Evolutionary conservation across 352 stramenopile genomes (phyloP).

Genomic region (Phytophthora ramorum): DNA sequence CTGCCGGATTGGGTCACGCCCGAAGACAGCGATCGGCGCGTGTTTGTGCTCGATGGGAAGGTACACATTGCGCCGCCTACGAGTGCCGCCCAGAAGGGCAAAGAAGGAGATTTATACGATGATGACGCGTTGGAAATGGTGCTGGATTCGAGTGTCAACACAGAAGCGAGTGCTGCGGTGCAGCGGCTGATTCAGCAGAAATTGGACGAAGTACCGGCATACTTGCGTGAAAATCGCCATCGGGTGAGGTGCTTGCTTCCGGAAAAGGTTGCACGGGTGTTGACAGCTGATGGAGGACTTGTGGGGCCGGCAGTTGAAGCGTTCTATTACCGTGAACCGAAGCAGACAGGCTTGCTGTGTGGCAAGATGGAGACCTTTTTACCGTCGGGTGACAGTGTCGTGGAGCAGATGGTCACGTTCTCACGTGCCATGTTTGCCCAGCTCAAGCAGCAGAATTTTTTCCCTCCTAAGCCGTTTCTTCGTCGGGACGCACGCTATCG

Average conservation of each 20-base stretch:
- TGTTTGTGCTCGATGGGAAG: slow-evolving; percentile 53
- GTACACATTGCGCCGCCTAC: slow-evolving; percentile 51
- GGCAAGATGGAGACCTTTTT: slow-evolving; percentile 64
- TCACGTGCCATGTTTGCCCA: slow-evolving; percentile 87
- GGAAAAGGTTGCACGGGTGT: slow-evolving; percentile 36
- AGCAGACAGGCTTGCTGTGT: slow-evolving; percentile 54
- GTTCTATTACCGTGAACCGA: slow-evolving; percentile 80
- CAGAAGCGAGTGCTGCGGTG: slow-evolving; percentile 44
- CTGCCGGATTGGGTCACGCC: slow-evolving; percentile 74
- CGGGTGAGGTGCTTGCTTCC: slow-evolving; percentile 58
- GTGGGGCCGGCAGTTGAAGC: slow-evolving; percentile 63
- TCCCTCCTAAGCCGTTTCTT: slow-evolving; percentile 67
- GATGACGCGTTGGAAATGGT: slow-evolving; percentile 46
- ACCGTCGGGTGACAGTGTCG: slow-evolving; percentile 19
- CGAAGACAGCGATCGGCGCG: slow-evolving; percentile 53
- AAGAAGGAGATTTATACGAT: slow-evolving; percentile 29
- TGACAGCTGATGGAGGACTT: slow-evolving; percentile 35
- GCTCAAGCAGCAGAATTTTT: slow-evolving; percentile 82
- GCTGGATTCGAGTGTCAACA: slow-evolving; percentile 24
- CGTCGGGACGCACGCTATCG: slow-evolving; percentile 22
- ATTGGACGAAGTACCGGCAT: slow-evolving; percentile 43
- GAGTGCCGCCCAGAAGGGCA: slow-evolving; percentile 2
- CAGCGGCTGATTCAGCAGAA: slow-evolving; percentile 52
- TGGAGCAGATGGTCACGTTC: slow-evolving; percentile 59
- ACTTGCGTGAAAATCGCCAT: slow-evolving; percentile 62